Conservation (phyloP, 345 rosid genomes). For the Excoecaria cochinchinensis region DNA sequence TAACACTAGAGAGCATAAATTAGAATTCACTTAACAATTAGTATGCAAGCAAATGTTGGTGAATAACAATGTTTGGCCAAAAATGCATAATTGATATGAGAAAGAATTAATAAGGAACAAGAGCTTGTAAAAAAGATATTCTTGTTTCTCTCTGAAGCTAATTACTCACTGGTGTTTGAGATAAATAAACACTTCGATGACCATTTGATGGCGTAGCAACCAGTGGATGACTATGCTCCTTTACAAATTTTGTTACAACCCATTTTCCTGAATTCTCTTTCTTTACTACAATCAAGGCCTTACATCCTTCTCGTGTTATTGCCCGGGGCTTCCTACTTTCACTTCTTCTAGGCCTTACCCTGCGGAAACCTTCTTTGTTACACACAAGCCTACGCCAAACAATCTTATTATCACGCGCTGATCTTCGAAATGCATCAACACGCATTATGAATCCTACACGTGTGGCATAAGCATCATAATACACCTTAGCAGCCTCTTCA, state of each 20-base stretch:
- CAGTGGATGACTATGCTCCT: constrained; percentile 53
- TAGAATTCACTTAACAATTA: not conserved
- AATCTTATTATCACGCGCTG: constrained; percentile 46
- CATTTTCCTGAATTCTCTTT: constrained; percentile 45
- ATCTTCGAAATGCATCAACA: constrained; percentile 41
- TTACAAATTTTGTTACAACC: constrained; percentile 40
- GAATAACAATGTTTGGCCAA: not conserved
- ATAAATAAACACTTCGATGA: constrained; percentile 25
- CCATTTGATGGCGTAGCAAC: constrained; percentile 23
- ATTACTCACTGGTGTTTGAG: constrained; percentile 26
- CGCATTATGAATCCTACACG: constrained; percentile 44
- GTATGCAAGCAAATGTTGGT: not conserved
- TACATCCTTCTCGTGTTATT: constrained; percentile 50
- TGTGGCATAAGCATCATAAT: constrained; percentile 49
- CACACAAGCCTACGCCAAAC: constrained; percentile 50
- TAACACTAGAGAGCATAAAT: not conserved
- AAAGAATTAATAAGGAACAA: not conserved
- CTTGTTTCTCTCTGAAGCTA: not conserved
- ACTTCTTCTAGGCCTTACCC: constrained; percentile 35
- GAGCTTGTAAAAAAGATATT: not conserved
- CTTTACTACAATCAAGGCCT: constrained; percentile 47
- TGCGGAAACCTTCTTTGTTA: constrained; percentile 52
- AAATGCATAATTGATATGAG: not conserved
- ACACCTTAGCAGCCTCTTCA: constrained; percentile 44
- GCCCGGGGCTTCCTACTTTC: constrained; percentile 44